These are phyloP conservation scores for Oryza glaberrima DNA, from an alignment of 176 grass and related monocot genomes.

Conservation along the genomic window DNA sequence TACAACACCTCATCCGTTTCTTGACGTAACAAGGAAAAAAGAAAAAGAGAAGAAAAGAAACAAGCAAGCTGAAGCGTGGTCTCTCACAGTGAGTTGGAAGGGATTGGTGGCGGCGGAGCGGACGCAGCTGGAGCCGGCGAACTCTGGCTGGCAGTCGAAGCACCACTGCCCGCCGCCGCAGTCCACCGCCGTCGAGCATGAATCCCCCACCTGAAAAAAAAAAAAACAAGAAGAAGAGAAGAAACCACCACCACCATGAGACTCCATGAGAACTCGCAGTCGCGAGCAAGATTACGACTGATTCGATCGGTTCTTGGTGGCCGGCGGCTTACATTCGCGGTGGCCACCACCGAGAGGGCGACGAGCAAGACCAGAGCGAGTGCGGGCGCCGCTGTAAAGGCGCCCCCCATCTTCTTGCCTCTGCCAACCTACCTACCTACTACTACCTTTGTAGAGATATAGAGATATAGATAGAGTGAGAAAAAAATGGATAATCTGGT, in stretches of 20 bases:
- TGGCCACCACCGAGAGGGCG: constrained; percentile 23
- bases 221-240: too few relatives aligned
- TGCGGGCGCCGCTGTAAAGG: constrained; percentile 22
- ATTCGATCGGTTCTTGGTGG: constrained; percentile 4
- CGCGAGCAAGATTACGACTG: neutral
- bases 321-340: constrained; percentile 44
- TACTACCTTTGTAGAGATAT: neutral
- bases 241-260: neutral
- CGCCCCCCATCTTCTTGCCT: constrained; percentile 12
- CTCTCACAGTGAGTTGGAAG: constrained; percentile 76
- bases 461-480: neutral
- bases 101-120: constrained; percentile 60
- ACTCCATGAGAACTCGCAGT: neutral
- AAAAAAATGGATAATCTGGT: neutral
- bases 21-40: too few relatives aligned
- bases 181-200: constrained; percentile 59
- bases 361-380: neutral
- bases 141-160: constrained; percentile 68
- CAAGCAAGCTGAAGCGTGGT: neutral
- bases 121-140: constrained; percentile 71
- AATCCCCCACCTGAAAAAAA: constrained; percentile 52
- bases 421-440: neutral
- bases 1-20: neutral
- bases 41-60: neutral
- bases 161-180: constrained; percentile 86